These are phyloP conservation scores for Fusarium sp. DNA, from an alignment of 2,329 filamentous ascomycete genomes.

Conservation along the genomic window DNA sequence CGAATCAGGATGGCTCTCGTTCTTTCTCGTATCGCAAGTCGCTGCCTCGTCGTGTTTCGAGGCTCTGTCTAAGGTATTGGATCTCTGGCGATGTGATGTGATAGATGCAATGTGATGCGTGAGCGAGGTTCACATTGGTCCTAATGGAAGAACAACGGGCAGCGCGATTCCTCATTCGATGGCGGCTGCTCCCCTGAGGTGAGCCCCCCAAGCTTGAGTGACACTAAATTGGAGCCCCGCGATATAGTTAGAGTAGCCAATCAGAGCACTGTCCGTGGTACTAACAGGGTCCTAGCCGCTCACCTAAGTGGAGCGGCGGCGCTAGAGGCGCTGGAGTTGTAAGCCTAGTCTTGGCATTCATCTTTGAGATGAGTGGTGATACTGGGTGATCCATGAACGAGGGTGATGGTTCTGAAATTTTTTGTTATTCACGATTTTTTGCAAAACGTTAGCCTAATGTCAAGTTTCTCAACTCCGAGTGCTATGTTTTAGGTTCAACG, in stretches of 20 bases:
- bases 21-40: constrained; percentile 10
- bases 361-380: constrained; percentile 23
- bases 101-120: constrained; percentile 35
- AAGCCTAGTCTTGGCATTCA: constrained; percentile 28
- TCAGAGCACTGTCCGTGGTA: neutral
- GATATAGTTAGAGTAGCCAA: constrained; percentile 27
- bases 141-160: constrained; percentile 26
- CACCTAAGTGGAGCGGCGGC: constrained; percentile 32
- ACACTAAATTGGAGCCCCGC: constrained; percentile 45
- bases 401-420: neutral
- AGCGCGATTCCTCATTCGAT: constrained; percentile 41
- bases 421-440: neutral
- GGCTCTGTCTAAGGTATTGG: constrained; percentile 26
- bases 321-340: constrained; percentile 36
- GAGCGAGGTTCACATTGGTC: constrained; percentile 37
- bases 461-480: neutral
- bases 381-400: neutral
- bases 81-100: constrained; percentile 27
- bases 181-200: constrained; percentile 41
- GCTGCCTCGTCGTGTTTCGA: constrained; percentile 22
- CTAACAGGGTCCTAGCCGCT: constrained; percentile 40
- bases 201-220: constrained; percentile 34
- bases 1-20: constrained; percentile 11
- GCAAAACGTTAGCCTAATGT: neutral
- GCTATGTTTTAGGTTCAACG: neutral